Evolutionary conservation across 164 flowering plant species (phyloP), one percentile per base, ranked within the genome.

Genomic region (Nymphaea thermarum): DNA sequence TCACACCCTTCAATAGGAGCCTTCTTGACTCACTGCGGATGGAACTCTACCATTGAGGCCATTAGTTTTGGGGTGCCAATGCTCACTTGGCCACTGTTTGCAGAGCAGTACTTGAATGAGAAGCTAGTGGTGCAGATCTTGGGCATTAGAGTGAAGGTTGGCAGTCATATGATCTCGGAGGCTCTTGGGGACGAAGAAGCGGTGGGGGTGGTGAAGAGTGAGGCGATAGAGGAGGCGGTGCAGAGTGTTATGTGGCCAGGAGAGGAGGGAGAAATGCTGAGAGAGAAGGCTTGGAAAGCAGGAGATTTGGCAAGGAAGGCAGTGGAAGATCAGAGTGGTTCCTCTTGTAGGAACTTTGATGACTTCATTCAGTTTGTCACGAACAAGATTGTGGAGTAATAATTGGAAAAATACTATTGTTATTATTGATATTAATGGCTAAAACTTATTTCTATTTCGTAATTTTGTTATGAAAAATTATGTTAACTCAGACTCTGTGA

Each of bases 1-100:
- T 74, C 69, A 4, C 79, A 81, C 61, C 63, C 55, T 7, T 72
- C 84, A 2, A 43, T 76, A 2, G 82, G 79, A 42, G 82, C 72
- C 15, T 78, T 80, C 57, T 66, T 80, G 67, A 78, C 83, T 25
- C 83, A 80, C 43, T 80, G 83, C 53, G 83, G 83, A 8, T 81
- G 84, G 84, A 81, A 81, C 60, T 81, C 84, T 11, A 64, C 55
- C 2, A 60, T 82, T 41, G 82, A 80, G 68, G 77, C 68, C 3
- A 14, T 82, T 2, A 66, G 67, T 42, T 72, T 75, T 3, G 77
- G 81, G 4, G 71, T 77, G 47, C 77, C 82, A 0, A 42, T 81
- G 78, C 70, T 80, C 43, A 70, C 81, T 2, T 82, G 84, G 84
- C 84, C 84, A 1, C 2, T 68, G 60, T 73, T 67, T 43, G 82